Percentiles rank a stretch among this genome's conserved stretches.
Evolutionary conservation across 176 grass and related monocot genomes (phyloP).

Genomic region (Hordeum marinum): DNA sequence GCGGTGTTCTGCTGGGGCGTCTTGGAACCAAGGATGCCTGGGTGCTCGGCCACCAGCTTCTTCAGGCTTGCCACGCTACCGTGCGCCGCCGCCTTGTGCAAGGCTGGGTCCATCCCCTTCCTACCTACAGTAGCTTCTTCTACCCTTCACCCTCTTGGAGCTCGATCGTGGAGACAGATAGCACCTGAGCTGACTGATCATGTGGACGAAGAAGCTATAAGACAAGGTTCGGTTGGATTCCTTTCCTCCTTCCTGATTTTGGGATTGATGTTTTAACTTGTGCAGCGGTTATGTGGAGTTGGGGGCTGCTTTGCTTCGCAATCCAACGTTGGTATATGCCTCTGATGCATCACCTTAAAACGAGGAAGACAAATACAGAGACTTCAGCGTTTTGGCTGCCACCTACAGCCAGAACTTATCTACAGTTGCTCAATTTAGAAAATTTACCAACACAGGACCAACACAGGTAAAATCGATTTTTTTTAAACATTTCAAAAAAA

Average conservation of each 20-base stretch:
- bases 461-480: too few species aligned
- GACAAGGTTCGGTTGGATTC: background rate
- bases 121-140: background rate
- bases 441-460: too few species aligned
- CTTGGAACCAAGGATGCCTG: conserved; percentile 19
- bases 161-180: background rate
- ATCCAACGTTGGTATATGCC: background rate
- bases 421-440: too few species aligned
- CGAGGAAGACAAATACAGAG: too few species aligned
- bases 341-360: background rate
- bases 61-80: conserved; percentile 16
- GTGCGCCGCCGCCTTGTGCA: conserved; percentile 48
- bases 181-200: background rate
- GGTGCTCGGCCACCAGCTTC: background rate
- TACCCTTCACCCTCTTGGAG: background rate
- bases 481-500: too few species aligned
- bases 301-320: background rate
- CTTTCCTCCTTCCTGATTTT: background rate
- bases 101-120: conserved; percentile 34
- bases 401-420: too few species aligned
- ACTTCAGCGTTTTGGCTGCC: too few species aligned
- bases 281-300: background rate
- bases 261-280: background rate
- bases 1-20: conserved; percentile 52
- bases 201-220: background rate